phyloP scores from a whole-genome alignment of 352 stramenopile species.

The Plasmopara viticola region DNA sequence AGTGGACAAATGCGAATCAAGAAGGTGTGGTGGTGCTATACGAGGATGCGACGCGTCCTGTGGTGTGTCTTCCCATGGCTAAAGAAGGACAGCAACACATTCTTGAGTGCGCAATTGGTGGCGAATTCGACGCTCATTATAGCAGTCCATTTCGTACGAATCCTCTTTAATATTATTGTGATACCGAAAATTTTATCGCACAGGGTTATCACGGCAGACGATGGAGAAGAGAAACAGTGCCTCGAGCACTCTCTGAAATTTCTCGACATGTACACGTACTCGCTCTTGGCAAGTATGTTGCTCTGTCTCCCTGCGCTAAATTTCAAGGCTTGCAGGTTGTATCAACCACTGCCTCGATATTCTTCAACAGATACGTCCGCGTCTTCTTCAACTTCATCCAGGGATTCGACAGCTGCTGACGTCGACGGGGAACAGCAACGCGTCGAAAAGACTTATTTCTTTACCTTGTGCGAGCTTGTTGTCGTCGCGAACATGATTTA shows the following conservation, averaged over 20 bases:
- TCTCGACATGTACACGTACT: conserved; percentile 62
- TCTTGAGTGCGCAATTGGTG: conserved; percentile 63
- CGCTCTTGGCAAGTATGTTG: conserved; percentile 50
- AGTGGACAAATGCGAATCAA: conserved; percentile 42
- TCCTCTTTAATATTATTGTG: conserved; percentile 45
- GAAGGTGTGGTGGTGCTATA: conserved; percentile 57
- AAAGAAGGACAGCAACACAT: conserved; percentile 75
- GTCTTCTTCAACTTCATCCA: conserved; percentile 15
- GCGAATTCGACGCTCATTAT: conserved; percentile 71
- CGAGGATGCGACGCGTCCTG: conserved; percentile 32
- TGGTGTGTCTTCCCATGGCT: conserved; percentile 49
- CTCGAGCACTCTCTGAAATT: conserved; percentile 53
- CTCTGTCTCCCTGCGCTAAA: conserved; percentile 68
- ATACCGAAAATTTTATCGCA: conserved; percentile 33
- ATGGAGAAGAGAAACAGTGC: conserved; percentile 24
- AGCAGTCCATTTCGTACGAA: conserved; percentile 39
- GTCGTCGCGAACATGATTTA: conserved; percentile 76
- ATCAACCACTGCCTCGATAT: conserved; percentile 25
- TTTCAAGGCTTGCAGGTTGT: conserved; percentile 47
- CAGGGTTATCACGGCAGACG: conserved; percentile 12
- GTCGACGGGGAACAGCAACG: conserved; percentile 42
- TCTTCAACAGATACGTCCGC: conserved; percentile 20
- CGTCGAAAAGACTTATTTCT: conserved; percentile 62
- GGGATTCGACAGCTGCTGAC: conserved; percentile 16
- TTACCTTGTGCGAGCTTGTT: conserved; percentile 67